Conservation (phyloP, 2,329 filamentous ascomycete genomes). For the Aspergillus versicolor region DNA sequence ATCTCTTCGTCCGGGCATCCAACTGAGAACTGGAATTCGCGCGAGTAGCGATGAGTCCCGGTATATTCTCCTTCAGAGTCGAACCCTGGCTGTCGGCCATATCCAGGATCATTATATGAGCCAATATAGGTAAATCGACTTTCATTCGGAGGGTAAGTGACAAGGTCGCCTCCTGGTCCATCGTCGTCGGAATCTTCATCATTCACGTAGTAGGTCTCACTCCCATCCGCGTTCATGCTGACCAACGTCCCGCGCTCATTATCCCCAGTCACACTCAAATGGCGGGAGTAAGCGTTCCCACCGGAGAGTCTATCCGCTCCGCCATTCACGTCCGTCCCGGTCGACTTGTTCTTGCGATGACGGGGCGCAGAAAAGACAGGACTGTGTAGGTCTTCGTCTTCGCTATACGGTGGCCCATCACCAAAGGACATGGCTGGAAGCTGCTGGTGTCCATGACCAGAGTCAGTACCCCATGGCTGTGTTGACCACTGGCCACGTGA, state of each 20-base stretch:
- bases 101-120: slow-evolving; percentile 41
- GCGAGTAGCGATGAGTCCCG: slow-evolving; percentile 68
- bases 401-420: slow-evolving; percentile 88
- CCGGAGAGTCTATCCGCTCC: slow-evolving; percentile 51
- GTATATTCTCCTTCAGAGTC: slow-evolving; percentile 36
- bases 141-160: slow-evolving; percentile 72
- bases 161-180: slow-evolving; percentile 74
- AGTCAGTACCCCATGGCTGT: slow-evolving; percentile 48
- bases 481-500: slow-evolving; percentile 59
- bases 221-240: slow-evolving; percentile 67
- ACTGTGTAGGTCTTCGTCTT: slow-evolving; percentile 92
- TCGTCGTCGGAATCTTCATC: slow-evolving; percentile 61
- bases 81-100: slow-evolving; percentile 31
- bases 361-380: slow-evolving; percentile 79
- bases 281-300: slow-evolving; percentile 37
- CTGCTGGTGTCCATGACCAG: slow-evolving; percentile 63
- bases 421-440: slow-evolving; percentile 80
- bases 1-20: slow-evolving; percentile 96
- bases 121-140: slow-evolving; percentile 54
- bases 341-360: slow-evolving; percentile 83
- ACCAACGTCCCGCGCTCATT: slow-evolving; percentile 66
- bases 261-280: slow-evolving; percentile 46
- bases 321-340: slow-evolving; percentile 34
- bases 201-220: slow-evolving; percentile 72
- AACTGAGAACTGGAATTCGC: slow-evolving; percentile 92